Conservation (phyloP, 108 stramenopile genomes). For the Stephanodiscus minutulus region DNA sequence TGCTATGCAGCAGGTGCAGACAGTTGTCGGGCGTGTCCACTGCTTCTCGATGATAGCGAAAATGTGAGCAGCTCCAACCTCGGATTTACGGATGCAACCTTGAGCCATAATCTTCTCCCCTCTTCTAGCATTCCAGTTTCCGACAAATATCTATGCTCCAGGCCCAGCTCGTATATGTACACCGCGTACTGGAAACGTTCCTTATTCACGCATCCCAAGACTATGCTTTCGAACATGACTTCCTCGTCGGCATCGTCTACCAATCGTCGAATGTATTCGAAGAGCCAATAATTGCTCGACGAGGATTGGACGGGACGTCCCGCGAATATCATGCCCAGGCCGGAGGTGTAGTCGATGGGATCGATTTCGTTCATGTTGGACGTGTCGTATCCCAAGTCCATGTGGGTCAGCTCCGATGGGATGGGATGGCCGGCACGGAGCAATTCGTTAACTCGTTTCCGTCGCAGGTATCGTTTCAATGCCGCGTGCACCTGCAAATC, state of each 20-base stretch:
- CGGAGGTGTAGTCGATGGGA: slow-evolving; percentile 63
- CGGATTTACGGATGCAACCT: slow-evolving; percentile 60
- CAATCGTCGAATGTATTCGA: slow-evolving; percentile 70
- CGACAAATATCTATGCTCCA: slow-evolving; percentile 71
- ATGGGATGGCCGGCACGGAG: slow-evolving; percentile 44
- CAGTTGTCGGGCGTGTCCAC: slow-evolving; percentile 31
- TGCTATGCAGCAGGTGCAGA: slow-evolving; percentile 24
- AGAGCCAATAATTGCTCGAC: slow-evolving; percentile 77
- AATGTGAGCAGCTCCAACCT: slow-evolving; percentile 60
- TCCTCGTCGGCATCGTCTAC: slow-evolving; percentile 37
- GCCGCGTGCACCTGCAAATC: slow-evolving; percentile 68
- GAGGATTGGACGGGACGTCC: slow-evolving; percentile 57
- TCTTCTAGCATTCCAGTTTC: slow-evolving; percentile 57
- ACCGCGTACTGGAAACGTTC: slow-evolving; percentile 67
- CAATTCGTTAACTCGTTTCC: slow-evolving; percentile 57
- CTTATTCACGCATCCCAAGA: slow-evolving; percentile 71
- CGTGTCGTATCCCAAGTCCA: slow-evolving; percentile 59
- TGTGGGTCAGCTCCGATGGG: slow-evolving; percentile 46
- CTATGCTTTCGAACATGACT: slow-evolving; percentile 55
- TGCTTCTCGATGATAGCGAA: slow-evolving; percentile 42
- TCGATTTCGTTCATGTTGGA: slow-evolving; percentile 39
- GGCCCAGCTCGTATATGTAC: slow-evolving; percentile 73
- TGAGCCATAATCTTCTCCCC: slow-evolving; percentile 57
- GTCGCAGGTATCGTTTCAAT: slow-evolving; percentile 76
- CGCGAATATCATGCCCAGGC: slow-evolving; percentile 55